Evolutionary conservation across 306 rosid genomes (phyloP).

Genomic region (Ammopiptanthus mongolicus): DNA sequence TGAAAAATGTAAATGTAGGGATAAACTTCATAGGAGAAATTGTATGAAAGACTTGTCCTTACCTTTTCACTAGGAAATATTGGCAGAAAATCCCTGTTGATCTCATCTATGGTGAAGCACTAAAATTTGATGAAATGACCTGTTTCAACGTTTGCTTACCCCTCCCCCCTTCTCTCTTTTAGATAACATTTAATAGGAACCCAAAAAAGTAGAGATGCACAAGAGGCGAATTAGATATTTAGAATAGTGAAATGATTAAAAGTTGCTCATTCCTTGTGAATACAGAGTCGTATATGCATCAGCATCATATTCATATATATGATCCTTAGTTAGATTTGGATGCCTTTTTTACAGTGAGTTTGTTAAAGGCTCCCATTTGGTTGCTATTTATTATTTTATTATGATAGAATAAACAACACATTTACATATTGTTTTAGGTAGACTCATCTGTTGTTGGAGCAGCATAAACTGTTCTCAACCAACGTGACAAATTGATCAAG

Average conservation of each 20-base stretch:
- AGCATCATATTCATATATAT: not conserved
- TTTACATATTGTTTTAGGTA: not conserved
- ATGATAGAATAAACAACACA: not conserved
- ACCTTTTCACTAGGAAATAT: not conserved
- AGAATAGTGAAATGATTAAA: not conserved
- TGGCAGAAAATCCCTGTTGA: not conserved
- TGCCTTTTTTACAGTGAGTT: not conserved
- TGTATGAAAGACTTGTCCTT: not conserved
- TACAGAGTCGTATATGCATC: not conserved
- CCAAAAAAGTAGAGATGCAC: no score
- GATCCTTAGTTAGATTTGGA: not conserved
- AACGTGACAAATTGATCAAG: conserved; percentile 40
- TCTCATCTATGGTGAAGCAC: not conserved
- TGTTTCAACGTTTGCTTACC: no score
- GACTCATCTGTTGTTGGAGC: conserved; percentile 22
- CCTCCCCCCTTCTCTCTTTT: no score
- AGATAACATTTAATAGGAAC: no score
- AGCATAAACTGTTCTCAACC: conserved; percentile 32
- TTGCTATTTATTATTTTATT: not conserved
- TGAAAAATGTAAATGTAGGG: not conserved
- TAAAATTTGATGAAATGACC: no score
- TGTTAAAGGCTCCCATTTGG: not conserved
- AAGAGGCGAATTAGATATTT: no score
- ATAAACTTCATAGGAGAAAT: not conserved
- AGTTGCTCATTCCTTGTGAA: not conserved